Conservation (phyloP, 176 grass and related monocot genomes). For the Tillandsia leiboldiana region DNA sequence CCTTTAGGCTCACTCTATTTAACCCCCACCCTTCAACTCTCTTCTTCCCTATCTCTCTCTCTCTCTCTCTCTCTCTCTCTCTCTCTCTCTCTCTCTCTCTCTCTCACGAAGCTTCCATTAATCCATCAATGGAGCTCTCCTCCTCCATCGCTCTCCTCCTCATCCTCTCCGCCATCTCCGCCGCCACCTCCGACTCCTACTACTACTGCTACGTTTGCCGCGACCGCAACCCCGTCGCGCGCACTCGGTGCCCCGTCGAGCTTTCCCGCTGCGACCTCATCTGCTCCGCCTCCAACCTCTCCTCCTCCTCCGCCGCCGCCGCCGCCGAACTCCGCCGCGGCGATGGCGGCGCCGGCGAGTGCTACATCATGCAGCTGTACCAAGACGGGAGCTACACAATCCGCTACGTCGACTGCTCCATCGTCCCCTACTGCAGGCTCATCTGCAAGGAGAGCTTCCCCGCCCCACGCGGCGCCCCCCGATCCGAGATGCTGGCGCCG, state of each 20-base stretch:
- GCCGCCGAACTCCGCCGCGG: no score
- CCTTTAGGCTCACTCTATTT: slow-evolving; percentile 18
- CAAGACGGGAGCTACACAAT: no score
- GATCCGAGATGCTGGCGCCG: no score
- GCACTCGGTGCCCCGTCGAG: slow-evolving; percentile 2
- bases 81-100: background rate
- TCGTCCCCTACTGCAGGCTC: no score
- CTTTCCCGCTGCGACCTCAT: slow-evolving; percentile 9
- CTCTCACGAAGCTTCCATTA: no score
- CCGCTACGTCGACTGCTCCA: no score
- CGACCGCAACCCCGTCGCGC: background rate
- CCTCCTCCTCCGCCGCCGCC: no score
- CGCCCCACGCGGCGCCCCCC: no score
- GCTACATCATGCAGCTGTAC: no score
- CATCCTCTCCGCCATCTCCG: slow-evolving; percentile 7
- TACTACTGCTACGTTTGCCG: background rate
- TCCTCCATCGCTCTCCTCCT: background rate
- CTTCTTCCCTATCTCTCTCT: slow-evolving; percentile 14
- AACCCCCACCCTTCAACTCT: slow-evolving; percentile 3
- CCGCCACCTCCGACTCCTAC: background rate
- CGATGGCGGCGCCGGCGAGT: no score
- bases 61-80: slow-evolving; percentile 23
- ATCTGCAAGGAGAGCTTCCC: no score
- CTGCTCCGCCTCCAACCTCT: background rate
- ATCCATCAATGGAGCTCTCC: no score